Percentiles rank a stretch among this genome's conserved stretches.
These are phyloP conservation scores for Astrothelium macrocarpum DNA, from an alignment of 495 filamentous ascomycete species.

Conservation along the genomic window DNA sequence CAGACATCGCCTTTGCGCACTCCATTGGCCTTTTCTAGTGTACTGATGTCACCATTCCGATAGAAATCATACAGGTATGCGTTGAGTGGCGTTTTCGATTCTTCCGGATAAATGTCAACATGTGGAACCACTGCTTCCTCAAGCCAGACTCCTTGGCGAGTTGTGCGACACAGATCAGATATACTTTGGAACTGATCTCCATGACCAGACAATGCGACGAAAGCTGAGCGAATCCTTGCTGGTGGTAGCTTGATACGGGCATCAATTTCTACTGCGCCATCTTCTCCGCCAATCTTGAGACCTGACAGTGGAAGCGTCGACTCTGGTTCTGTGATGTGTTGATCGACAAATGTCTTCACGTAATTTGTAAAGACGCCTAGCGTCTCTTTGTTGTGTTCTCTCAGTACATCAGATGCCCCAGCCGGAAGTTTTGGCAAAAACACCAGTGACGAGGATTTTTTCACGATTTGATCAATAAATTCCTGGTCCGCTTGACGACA, in stretches of 20 bases:
- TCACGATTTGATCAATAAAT: constrained; percentile 35
- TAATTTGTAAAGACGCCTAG: constrained; percentile 56
- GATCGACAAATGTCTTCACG: constrained; percentile 55
- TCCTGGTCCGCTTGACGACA: constrained; percentile 38
- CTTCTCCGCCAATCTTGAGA: constrained; percentile 34
- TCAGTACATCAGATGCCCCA: constrained; percentile 44
- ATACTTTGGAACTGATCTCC: constrained; percentile 52
- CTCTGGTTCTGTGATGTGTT: constrained; percentile 47
- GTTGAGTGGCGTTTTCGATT: constrained; percentile 46
- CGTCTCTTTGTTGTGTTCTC: constrained; percentile 52
- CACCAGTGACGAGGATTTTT: constrained; percentile 48
- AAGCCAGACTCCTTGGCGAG: constrained; percentile 57
- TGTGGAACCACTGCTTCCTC: constrained; percentile 63
- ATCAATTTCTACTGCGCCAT: background rate
- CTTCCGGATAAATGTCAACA: constrained; percentile 46
- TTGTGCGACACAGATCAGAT: constrained; percentile 51
- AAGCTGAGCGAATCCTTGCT: constrained; percentile 49
- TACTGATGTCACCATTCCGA: constrained; percentile 52
- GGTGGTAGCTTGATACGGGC: constrained; percentile 18
- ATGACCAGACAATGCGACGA: constrained; percentile 61
- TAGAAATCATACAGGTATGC: constrained; percentile 69
- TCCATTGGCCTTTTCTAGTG: constrained; percentile 48
- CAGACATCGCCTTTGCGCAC: constrained; percentile 56
- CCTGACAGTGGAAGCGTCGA: constrained; percentile 49
- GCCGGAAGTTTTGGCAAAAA: constrained; percentile 54